Base-by-base conservation (phyloP, 208 protist species). In the Trypanosoma melophagium region DNA sequence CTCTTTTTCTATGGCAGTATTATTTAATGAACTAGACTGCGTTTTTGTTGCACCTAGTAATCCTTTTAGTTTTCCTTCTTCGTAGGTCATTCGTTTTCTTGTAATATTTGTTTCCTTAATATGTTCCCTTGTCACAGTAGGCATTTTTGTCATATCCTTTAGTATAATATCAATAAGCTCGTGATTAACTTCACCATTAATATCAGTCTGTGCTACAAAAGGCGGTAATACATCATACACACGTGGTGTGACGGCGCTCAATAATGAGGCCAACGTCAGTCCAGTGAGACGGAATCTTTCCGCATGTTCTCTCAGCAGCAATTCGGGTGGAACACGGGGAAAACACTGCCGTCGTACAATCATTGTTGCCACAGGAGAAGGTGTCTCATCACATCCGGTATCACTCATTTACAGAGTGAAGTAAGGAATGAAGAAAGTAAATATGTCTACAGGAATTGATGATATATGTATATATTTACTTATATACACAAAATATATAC, bases 241-340 rank as follows among this genome's bases (percentile, higher is more conserved):
- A 7, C 17, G 44, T 19, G 76, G 76, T 0, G 50, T 54, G n/a
- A 77, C 24, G 0, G 69, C 55, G 12, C 77, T 51, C 3, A 80
- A 54, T 24, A 84, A 57, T 14, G 65, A 61, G 7, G 58, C 47
- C 12, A 66, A 49, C 9, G 73, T 57, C 1, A 66, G 41, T 19
- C 67, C 79, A 2, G 61, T 60, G 0, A 84, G 31, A 17, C 61
- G 60, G 56, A 79, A 86, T 16, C 40, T 69, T 24, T 54, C 67
- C 13, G 73, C 68, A 51, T 86, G 76, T 31, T 77, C 74, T 19
- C 67, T 62, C 3, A 86, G 58, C 19, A 86, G 51, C 16, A 86
- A 62, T 57, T 86, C 81, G 35, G 76, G 81, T 14, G 81, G 81
- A 44, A 79, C 61, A 44, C 67, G 73, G 12, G 77, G 77, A 45